Evolutionary conservation across 805 yeast species (phyloP), one percentile per base, ranked within the genome.

Genomic region (Candida manassasensis): DNA sequence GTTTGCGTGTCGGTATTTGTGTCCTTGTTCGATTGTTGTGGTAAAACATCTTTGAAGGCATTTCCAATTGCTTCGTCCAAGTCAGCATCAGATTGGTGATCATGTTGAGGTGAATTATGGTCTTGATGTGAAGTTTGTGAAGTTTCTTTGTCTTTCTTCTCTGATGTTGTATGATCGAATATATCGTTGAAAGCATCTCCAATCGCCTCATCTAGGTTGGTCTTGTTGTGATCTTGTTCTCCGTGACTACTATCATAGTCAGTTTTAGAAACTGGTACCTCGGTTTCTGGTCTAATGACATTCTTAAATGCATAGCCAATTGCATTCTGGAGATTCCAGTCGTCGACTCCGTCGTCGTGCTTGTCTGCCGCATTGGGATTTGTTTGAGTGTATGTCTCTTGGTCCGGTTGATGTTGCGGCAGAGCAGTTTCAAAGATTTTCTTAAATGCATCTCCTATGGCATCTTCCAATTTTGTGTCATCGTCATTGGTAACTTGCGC

Each of bases 271-370:
- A 13, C 28, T 9, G 8, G 12, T 9, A 7, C 14, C 12, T 25
- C 28, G 3, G 28, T 25, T 25, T 25, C 28, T 25, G 9, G 12
- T 10, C 12, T 25, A n/a, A n/a, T 28, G 19, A 10, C 34, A 18
- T 32, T 18, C 18, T 32, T 27, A 38, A 59, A 55, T 4, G 59
- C 64, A 33, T 54, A 44, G 3, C 63, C 65, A 13, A 59, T 59
- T 15, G 60, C 61, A 17, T 47, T 52, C 11, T 49, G 52, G 17
- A 56, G 36, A 22, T 53, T 47, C n/a, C 35, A 36, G 26, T 48
- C 53, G 13, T 35, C 33, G 4, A 12, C 19, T 22, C 15, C 35
- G 14, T 16, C 9, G 4, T 22, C 27, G 14, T 21, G n/a, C n/a
- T n/a, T 18, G 3, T 21, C n/a, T 12, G 25, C 7, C 12, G 25